Evolutionary conservation across 2,329 filamentous ascomycete genomes (phyloP), one percentile per base, ranked within the genome.

Genomic region (Penicillium thymicola): DNA sequence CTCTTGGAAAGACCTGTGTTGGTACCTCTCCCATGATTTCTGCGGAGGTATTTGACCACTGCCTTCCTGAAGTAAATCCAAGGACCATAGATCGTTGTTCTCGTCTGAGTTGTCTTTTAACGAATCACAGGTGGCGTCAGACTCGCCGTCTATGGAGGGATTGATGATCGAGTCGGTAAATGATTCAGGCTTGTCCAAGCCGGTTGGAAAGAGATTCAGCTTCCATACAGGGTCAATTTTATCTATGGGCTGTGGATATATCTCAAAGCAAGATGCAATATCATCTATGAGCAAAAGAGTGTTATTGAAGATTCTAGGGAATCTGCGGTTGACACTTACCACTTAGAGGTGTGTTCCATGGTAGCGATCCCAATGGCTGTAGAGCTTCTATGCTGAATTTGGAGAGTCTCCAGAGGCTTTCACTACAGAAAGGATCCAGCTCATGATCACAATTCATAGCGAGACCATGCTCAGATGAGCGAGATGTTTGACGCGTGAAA

Each of bases 21-120:
- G 61, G 58, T 75, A 78, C 13, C 59, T 70, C 60, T 79, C 77
- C 77, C 77, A 79, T 34, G 73, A 75, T 37, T 62, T 70, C 23
- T 73, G 56, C 3, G 71, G 59, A 13, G 59, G 48, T 11, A 59
- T 51, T 38, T 60, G 47, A 18, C 34, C 50, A 10, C 46, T 13
- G 2, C 51, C 54, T 6, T 66, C 53, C 14, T 63, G 52, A 1
- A 72, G 55, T 14, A 56, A 61, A 34, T 71, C 66, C 25, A 73
- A 55, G 0, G 59, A 59, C 76, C 76, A 78, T 28, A 78, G 57
- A 53, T 75, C 62, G 5, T 68, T 64, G 1, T 57, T 27, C 14
- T 67, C 59, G 2, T 54, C 58, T 13, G 59, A 55, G 38, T 48
- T 7, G 18, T 58, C 52, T 28, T 32, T 57, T 13, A 45, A 16